Base-by-base conservation (phyloP, 2,329 filamentous ascomycete species). In the Ilyonectria destructans region DNA sequence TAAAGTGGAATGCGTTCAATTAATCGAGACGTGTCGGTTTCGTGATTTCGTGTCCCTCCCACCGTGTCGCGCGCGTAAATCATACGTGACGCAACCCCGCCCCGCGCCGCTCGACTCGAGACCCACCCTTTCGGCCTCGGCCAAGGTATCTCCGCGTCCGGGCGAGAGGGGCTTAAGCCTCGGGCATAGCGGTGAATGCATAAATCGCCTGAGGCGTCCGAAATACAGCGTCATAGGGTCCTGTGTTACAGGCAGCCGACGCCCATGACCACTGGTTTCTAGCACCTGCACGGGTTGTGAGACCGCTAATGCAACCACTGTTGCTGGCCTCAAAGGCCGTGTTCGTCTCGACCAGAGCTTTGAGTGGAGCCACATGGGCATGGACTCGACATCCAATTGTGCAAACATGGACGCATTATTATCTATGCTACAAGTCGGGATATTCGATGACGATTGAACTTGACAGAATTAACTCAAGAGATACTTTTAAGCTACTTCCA, bases 1-100 rank as follows among this genome's bases (percentile, higher is more conserved):
- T 66, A 61, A 63, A 67, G 70, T 67, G 73, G 65, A 69, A 74
- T 77, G 74, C 71, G 74, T 65, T 79, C 74, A 77, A 80, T 81
- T 79, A 80, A 80, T 65, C 62, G 23, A 68, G 81, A 80, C 83
- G 83, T 84, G 83, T 84, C 81, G 59, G 76, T 83, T 84, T 84
- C 83, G 83, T 81, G 82, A 77, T 76, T 74, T 79, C 82, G 81
- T 80, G 81, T 77, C 67, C 35, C 6, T 29, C 12, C 37, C 33
- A 63, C 70, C 79, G 79, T 78, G 79, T 77, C 71, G 46, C 65
- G 65, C 72, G 73, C 73, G 74, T 76, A 73, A 71, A 69, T 69
- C 46, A 21, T 58, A 63, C 64, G 64, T 69, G 65, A 71, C 69
- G 71, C 69, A 71, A 67, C 69, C 73, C 69, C 57, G 62, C 56